phyloP scores from a whole-genome alignment of 768 basidiomycete genomes.

The Crassisporium funariophilum region DNA sequence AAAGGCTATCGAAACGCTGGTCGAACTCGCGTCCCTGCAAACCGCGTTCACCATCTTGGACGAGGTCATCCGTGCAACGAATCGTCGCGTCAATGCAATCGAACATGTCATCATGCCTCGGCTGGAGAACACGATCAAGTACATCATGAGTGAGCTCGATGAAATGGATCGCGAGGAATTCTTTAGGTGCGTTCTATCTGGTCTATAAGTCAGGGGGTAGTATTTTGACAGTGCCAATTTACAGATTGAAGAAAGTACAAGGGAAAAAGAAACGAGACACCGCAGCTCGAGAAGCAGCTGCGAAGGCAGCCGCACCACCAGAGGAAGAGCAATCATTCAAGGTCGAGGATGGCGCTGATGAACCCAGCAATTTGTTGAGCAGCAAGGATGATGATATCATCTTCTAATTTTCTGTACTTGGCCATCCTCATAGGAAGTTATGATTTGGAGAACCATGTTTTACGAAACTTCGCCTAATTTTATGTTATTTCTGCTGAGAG shows the following conservation, averaged over 20 bases:
- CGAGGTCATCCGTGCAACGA: constrained; percentile 99
- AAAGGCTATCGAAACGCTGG: constrained; percentile 95
- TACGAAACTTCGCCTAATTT: constrained; percentile 6
- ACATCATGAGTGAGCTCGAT: constrained; percentile 95
- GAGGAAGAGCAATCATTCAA: constrained; percentile 31
- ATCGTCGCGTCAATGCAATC: constrained; percentile 97
- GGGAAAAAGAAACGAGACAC: constrained; percentile 93
- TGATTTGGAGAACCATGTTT: no score
- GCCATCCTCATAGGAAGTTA: neutral
- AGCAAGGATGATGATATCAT: constrained; percentile 93
- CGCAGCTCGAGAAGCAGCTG: constrained; percentile 41
- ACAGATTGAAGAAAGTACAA: constrained; percentile 93
- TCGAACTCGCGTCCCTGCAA: constrained; percentile 95
- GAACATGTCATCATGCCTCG: constrained; percentile 96
- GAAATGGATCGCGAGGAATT: constrained; percentile 99
- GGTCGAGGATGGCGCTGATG: constrained; percentile 37
- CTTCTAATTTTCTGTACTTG: constrained; percentile 53
- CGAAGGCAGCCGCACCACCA: constrained; percentile 28
- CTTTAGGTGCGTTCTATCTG: constrained; percentile 61
- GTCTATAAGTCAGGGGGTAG: neutral
- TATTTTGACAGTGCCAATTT: neutral
- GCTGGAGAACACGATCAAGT: constrained; percentile 96
- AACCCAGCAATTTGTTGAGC: constrained; percentile 62
- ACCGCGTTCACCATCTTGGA: constrained; percentile 98
- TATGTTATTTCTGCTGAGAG: no score